These are phyloP conservation scores for Rhodotorula sp. DNA, from an alignment of 1,284 basidiomycete species.

Conservation along the genomic window DNA sequence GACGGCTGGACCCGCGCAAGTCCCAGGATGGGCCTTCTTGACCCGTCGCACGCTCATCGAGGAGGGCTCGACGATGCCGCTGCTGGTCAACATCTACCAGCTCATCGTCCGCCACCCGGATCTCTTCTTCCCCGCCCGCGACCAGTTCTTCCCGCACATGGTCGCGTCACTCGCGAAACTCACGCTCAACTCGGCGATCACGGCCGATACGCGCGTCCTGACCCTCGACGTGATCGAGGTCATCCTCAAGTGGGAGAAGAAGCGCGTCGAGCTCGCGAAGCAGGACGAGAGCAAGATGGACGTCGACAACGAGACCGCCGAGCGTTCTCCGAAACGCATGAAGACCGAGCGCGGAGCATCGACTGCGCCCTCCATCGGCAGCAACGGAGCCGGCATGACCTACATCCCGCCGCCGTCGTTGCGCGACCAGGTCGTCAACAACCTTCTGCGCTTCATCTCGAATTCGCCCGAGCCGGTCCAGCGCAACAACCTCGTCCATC, in stretches of 20 bases:
- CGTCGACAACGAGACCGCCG: slow-evolving; percentile 40
- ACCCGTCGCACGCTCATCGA: slow-evolving; percentile 86
- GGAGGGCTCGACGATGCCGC: slow-evolving; percentile 74
- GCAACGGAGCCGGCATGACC: slow-evolving; percentile 35
- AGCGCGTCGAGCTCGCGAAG: slow-evolving; percentile 55
- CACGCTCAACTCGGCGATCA: slow-evolving; percentile 67
- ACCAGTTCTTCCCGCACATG: slow-evolving; percentile 94
- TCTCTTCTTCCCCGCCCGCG: slow-evolving; percentile 89
- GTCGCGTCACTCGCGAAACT: slow-evolving; percentile 86
- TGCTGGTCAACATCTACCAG: slow-evolving; percentile 86
- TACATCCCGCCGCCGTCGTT: slow-evolving; percentile 63
- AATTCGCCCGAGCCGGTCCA: slow-evolving; percentile 67
- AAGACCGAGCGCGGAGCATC: slow-evolving; percentile 54
- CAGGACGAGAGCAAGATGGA: slow-evolving; percentile 51
- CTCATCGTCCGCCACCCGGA: slow-evolving; percentile 88
- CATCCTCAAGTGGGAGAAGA: slow-evolving; percentile 52
- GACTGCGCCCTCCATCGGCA: slow-evolving; percentile 49
- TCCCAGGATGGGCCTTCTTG: slow-evolving; percentile 83
- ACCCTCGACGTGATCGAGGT: slow-evolving; percentile 52
- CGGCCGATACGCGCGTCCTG: slow-evolving; percentile 72
- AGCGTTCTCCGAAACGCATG: slow-evolving; percentile 52
- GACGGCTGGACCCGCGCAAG: slow-evolving; percentile 45
- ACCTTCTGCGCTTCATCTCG: slow-evolving; percentile 83
- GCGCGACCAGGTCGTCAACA: slow-evolving; percentile 84
- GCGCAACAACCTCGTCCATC: slow-evolving; percentile 65